Percentiles rank a stretch among this genome's conserved stretches.
Conservation (phyloP, 2,329 filamentous ascomycete genomes). For the Penicillium olsonii region DNA sequence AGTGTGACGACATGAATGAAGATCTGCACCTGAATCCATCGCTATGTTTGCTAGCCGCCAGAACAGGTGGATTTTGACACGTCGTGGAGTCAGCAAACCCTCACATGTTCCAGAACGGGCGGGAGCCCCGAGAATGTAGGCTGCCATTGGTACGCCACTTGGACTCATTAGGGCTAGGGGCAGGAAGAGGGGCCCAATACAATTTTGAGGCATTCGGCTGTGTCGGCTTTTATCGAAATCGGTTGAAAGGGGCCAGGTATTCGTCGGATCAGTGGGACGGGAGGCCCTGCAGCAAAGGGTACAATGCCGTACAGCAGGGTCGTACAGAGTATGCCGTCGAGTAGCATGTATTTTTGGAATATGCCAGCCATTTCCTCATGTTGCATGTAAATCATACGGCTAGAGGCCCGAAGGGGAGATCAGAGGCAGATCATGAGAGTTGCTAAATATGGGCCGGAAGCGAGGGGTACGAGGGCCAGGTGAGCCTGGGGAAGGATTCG, state of each 20-base stretch:
- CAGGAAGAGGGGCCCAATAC: not conserved
- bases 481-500: not conserved
- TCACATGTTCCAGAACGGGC: not conserved
- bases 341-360: not conserved
- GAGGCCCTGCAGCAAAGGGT: not conserved
- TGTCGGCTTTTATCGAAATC: not conserved
- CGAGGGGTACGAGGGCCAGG: constrained; percentile 5
- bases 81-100: not conserved
- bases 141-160: constrained; percentile 4
- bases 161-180: constrained; percentile 1
- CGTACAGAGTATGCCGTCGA: no score
- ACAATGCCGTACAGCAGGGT: not conserved
- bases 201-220: constrained; percentile 4
- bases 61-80: not conserved
- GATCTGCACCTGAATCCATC: not conserved
- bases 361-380: not conserved
- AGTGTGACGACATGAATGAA: not conserved
- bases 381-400: not conserved
- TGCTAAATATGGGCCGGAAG: constrained; percentile 12
- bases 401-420: not conserved
- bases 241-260: constrained; percentile 1
- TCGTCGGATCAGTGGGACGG: not conserved
- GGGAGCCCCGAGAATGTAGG: not conserved
- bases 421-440: constrained; percentile 5
- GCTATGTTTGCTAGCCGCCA: no score